These are phyloP conservation scores for Leccinum huronense DNA, from an alignment of 1,284 basidiomycete species.

Conservation along the genomic window DNA sequence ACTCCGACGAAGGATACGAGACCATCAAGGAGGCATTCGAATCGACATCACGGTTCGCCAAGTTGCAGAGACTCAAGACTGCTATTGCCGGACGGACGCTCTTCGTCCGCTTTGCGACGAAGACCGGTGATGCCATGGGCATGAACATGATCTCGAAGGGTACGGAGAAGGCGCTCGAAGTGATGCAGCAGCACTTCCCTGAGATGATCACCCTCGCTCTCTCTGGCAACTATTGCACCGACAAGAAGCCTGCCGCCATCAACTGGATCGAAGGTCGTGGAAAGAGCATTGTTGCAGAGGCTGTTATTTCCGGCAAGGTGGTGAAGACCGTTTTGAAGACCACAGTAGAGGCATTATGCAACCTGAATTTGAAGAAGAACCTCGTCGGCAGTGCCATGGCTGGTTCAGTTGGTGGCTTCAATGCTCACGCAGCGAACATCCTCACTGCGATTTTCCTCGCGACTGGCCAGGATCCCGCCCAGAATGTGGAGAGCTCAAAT, in stretches of 20 bases:
- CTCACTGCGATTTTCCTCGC: slow-evolving; percentile 95
- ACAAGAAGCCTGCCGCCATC: slow-evolving; percentile 99
- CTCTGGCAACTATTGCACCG: slow-evolving; percentile 98
- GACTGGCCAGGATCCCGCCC: slow-evolving; percentile 99
- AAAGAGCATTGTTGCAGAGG: slow-evolving; percentile 97
- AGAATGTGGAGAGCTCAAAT: slow-evolving; percentile 98
- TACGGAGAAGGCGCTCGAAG: slow-evolving; percentile 39
- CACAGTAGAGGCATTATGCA: slow-evolving; percentile 88
- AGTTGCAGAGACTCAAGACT: slow-evolving; percentile 79
- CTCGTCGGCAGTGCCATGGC: slow-evolving; percentile 98
- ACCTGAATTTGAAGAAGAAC: slow-evolving; percentile 98
- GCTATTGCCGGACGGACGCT: slow-evolving; percentile 89
- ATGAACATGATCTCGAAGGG: slow-evolving; percentile 95
- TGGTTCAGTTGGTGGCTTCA: slow-evolving; percentile 95
- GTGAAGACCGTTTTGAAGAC: slow-evolving; percentile 95
- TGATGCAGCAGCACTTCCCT: slow-evolving; percentile 81
- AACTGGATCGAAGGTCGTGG: slow-evolving; percentile 99
- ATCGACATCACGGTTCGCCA: slow-evolving; percentile 89
- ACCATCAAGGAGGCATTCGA: slow-evolving; percentile 88
- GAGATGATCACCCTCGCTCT: slow-evolving; percentile 93
- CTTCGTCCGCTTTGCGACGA: slow-evolving; percentile 94
- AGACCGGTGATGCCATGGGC: slow-evolving; percentile 98
- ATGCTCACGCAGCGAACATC: slow-evolving; percentile 98
- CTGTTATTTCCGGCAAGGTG: slow-evolving; percentile 84
- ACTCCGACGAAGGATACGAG: slow-evolving; percentile 77